Evolutionary conservation across 2,329 filamentous ascomycete species (phyloP).

Genomic region (Phialophora tarda): DNA sequence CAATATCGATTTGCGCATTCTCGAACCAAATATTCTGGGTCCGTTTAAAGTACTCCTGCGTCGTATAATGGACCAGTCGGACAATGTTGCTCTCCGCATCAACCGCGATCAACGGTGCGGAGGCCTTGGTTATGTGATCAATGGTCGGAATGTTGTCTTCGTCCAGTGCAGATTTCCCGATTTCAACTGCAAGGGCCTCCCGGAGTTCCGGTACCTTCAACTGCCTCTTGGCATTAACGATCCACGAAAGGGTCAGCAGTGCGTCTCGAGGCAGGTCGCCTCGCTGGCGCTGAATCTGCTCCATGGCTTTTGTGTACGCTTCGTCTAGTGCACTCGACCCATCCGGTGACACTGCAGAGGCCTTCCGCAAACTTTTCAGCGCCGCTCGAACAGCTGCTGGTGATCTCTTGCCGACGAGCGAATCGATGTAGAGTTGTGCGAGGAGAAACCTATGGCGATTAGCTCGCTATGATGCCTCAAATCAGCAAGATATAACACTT

Average conservation of each 20-base stretch:
- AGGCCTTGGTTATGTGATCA: background rate
- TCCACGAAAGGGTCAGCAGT: background rate
- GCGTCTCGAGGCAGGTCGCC: background rate
- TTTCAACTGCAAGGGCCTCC: background rate
- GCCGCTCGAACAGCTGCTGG: background rate
- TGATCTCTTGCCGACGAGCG: background rate
- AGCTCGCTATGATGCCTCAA: background rate
- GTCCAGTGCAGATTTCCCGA: background rate
- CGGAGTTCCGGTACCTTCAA: background rate
- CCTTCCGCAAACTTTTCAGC: background rate
- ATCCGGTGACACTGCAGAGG: background rate
- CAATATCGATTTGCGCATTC: background rate
- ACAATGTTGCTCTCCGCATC: background rate
- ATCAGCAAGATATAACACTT: background rate
- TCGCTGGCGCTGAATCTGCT: background rate
- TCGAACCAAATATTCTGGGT: background rate
- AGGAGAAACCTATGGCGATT: background rate
- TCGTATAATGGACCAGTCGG: background rate
- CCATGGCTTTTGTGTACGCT: background rate
- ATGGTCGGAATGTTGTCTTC: background rate
- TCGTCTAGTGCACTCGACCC: background rate
- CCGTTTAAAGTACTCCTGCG: background rate
- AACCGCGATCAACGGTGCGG: background rate
- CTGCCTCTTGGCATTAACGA: background rate
- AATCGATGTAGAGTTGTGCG: background rate